Base-by-base conservation (phyloP, 495 filamentous ascomycete species). In the Talaromyces ruber region DNA sequence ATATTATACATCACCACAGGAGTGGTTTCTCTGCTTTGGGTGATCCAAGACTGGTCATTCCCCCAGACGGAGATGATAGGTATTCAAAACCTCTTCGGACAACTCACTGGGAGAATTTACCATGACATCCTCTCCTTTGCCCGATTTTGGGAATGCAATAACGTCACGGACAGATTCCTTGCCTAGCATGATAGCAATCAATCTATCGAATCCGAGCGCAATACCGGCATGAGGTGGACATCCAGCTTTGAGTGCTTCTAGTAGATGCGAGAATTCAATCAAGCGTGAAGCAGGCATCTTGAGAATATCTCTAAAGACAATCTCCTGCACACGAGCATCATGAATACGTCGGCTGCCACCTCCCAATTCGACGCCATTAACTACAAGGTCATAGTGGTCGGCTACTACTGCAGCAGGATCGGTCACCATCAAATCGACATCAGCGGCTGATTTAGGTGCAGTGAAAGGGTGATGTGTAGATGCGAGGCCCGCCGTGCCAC, bases 191-290 rank as follows among this genome's bases (percentile, higher is more conserved):
- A 96, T 79, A 6, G 94, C 86, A n/a, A 94, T 77, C 30, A 98
- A 75, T 39, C 94, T 85, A 68, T 98, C 94, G 68, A 96, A 96
- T 0, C 94, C 94, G 16, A 98, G 74, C 0, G 94, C 94, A 52
- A 98, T 85, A 0, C 94, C 94, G 0, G 94, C 93, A 73, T 98
- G 94, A 1, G 94, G 94, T n/a, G 94, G 95, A 82, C 94, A 98
- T 4, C 94, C 94, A 0, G 91, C 86, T 6, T 85, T 73, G 7
- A 98, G 81, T 0, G 91, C 92, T 58, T 90, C 82, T 8, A 98
- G 79, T 3, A 98, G 80, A 71, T 97, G 94, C 4, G 81, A 79
- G 69, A 98, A 98, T 51, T 95, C 86, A 2, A 76, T 74, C 7
- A 97, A 67, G 16, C 89, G 83, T 60, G 85, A 80, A 3, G 70